phyloP scores from a whole-genome alignment of 148 eudicot genomes.

The Chenopodium formosanum region DNA sequence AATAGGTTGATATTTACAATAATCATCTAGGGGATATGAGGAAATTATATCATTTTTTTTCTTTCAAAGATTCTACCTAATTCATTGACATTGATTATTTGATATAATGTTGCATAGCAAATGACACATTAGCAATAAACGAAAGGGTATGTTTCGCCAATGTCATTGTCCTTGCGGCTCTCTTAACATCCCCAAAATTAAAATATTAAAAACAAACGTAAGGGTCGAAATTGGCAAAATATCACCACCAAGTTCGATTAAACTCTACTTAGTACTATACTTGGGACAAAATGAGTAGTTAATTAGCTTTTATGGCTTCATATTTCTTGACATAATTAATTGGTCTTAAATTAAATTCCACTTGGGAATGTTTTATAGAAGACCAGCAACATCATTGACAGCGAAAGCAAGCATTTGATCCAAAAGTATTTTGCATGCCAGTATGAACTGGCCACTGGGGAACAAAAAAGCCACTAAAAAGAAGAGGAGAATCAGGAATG shows the following conservation, averaged over 20 bases:
- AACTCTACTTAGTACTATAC: background rate
- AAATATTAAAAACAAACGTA: background rate
- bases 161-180: too few species aligned
- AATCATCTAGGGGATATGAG: background rate
- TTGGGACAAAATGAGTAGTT: background rate
- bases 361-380: constrained; percentile 3
- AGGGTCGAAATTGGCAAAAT: background rate
- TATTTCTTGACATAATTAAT: constrained; percentile 1
- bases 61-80: background rate
- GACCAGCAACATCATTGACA: constrained; percentile 5
- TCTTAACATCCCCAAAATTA: too few species aligned
- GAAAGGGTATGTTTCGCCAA: too few species aligned
- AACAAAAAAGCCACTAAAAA: background rate
- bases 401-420: background rate
- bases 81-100: background rate
- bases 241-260: background rate
- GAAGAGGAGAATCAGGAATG: background rate
- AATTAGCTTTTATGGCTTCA: background rate
- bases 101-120: background rate
- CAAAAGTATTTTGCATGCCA: background rate
- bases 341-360: background rate
- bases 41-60: background rate
- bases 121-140: background rate
- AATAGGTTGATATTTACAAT: background rate
- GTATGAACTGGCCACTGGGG: background rate